Base-by-base conservation (phyloP, 2,329 filamentous ascomycete genomes). In the Hypoxylon sp. region DNA sequence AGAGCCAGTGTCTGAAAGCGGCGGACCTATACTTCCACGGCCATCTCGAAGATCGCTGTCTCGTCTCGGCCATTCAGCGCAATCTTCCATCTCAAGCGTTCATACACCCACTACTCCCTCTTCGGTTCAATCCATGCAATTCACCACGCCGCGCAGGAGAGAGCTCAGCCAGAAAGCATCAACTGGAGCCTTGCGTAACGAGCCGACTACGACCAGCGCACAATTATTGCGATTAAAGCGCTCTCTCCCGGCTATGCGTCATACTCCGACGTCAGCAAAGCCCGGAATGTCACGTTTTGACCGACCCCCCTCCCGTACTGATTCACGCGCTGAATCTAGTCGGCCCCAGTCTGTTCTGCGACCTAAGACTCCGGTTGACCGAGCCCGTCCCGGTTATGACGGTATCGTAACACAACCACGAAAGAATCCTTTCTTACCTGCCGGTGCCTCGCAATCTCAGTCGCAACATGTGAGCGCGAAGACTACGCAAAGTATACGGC, bases 1-100 rank as follows among this genome's bases (percentile, higher is more conserved):
- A n/a, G 95, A 97, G 77, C 94, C 95, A 21, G 94, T 98, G 5
- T 97, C 93, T 42, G 95, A 98, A 81, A 94, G 90, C 71, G 94
- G 94, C 55, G 93, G 90, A 3, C 89, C 92, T 19, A 87, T 92
- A 52, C 82, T 84, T 1, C 71, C 77, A 46, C 88, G 86, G 67
- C 82, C 83, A 15, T 85, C 84, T 70, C 87, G 89, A 62, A 85
- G 89, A 70, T 88, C 91, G 46, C 87, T 89, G 69, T 93, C 91
- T 2, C 87, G 91, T 62, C 77, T 93, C 29, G 88, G 88, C 11
- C 91, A 94, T 77, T 88, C 89, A 10, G 81, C 89, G 15, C 90
- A 93, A 73, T 90, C 90, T 11, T 93, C 92, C 17, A 80, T 91
- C 15, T 86, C 89, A 71, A 88, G 89, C 80, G 82, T 91, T 71